Evolutionary conservation across 1,284 basidiomycete species (phyloP).

Genomic region (Anthracocystis panici-leucophaei): DNA sequence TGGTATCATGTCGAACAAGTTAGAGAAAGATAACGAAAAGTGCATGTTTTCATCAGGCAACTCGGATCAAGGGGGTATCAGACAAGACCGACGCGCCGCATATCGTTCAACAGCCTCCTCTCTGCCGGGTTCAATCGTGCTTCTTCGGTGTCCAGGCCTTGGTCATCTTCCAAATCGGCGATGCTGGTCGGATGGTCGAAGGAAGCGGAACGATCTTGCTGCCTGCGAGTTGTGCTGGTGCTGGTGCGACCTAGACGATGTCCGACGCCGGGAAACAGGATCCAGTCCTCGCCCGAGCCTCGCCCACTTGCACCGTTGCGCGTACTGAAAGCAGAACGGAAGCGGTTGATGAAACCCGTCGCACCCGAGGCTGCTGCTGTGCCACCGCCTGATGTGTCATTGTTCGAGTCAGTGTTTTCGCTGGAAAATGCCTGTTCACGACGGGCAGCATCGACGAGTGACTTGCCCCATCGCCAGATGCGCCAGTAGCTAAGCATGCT

Average conservation of each 20-base stretch:
- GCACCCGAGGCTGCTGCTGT: constrained; percentile 15
- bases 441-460: constrained; percentile 56
- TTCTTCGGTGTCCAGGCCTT: constrained; percentile 34
- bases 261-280: constrained; percentile 59
- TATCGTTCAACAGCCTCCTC: constrained; percentile 43
- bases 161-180: constrained; percentile 46
- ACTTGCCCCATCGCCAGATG: constrained; percentile 59
- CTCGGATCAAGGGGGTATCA: background rate
- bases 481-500: constrained; percentile 81
- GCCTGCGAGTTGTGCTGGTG: constrained; percentile 3
- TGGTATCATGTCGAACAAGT: constrained; percentile 4
- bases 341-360: constrained; percentile 40
- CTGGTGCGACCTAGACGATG: constrained; percentile 25
- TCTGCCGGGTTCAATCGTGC: constrained; percentile 45
- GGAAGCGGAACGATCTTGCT: constrained; percentile 3
- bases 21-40: background rate
- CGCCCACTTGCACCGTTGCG: constrained; percentile 7
- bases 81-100: constrained; percentile 48
- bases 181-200: constrained; percentile 44
- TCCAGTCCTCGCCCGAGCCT: constrained; percentile 58
- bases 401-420: constrained; percentile 3
- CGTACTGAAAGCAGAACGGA: constrained; percentile 31
- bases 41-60: background rate
- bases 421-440: constrained; percentile 43
- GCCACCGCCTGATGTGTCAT: background rate